A percentile compares a stretch with the other conserved stretches of the same genome.
Evolutionary conservation across 441 rosid genomes (phyloP).

Genomic region (Arabidopsis lyrata): DNA sequence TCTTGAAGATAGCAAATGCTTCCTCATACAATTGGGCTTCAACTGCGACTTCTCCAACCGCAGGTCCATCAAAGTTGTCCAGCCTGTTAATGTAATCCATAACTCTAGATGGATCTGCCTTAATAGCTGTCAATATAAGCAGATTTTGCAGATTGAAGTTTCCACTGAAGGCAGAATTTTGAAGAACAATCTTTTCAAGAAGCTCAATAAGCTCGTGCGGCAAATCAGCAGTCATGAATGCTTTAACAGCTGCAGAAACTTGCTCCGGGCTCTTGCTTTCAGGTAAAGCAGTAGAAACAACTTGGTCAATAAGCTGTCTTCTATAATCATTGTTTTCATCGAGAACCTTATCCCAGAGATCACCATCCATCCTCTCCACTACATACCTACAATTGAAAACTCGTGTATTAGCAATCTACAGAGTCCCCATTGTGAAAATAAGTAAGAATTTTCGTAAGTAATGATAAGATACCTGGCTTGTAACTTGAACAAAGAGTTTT

Average conservation of each 20-base stretch:
- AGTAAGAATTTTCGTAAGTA: constrained; percentile 11
- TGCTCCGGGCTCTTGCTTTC: constrained; percentile 99
- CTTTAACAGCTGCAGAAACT: constrained; percentile 99
- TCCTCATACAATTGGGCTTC: constrained; percentile 94
- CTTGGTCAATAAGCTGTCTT: constrained; percentile 99
- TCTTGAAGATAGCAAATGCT: constrained; percentile 96
- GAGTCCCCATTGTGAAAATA: constrained; percentile 15
- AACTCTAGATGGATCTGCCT: constrained; percentile 98
- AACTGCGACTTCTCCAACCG: constrained; percentile 98
- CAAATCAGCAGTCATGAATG: constrained; percentile 99
- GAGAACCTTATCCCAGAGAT: constrained; percentile 98
- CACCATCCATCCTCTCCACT: constrained; percentile 98
- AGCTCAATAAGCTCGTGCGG: constrained; percentile 99
- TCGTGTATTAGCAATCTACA: constrained; percentile 28
- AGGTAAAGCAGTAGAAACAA: constrained; percentile 99
- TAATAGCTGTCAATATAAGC: constrained; percentile 96
- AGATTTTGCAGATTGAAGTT: constrained; percentile 97
- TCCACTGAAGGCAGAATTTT: constrained; percentile 99
- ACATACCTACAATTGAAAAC: constrained; percentile 72
- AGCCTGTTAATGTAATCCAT: constrained; percentile 99
- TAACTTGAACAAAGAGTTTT: constrained; percentile 92
- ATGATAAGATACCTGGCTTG: constrained; percentile 86
- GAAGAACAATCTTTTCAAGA: constrained; percentile 99
- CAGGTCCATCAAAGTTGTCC: constrained; percentile 99
- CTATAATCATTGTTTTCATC: constrained; percentile 85